Evolutionary conservation across 352 stramenopile genomes (phyloP), one percentile per base, ranked within the genome.

Genomic region (Thalassiosira allenii): DNA sequence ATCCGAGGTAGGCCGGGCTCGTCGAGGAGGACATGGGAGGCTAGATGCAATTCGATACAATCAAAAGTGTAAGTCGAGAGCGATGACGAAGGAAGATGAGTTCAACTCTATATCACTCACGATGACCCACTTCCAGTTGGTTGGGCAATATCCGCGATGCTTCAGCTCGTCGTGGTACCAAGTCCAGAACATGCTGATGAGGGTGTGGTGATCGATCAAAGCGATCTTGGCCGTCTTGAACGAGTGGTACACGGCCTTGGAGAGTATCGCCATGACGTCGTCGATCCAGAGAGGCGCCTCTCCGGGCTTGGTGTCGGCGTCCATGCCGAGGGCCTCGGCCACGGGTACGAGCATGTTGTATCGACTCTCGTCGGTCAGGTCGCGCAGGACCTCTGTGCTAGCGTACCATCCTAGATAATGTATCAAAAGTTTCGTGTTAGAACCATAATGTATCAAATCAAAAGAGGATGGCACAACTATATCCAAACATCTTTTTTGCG

Each of bases 51-150:
- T 17, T 17, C 9, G 37, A 47, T 47, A 8, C 8, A 8, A 17
- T 47, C 8, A 8, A 47, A 8, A 47, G 17, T 17, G 17, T 47
- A 47, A 47, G 37, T 17, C 8, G 17, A 47, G 37, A 17, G 17
- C 9, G 9, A 17, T 9, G 9, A 47, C 37, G 37, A 47, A 17
- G 8, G 37, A 47, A 47, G 37, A 17, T 47, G 9, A 17, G 9
- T 47, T 9, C 8, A 47, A 17, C 9, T 17, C 9, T 17, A 47
- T 17, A 47, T 9, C 9, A 75, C 65, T 75, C 52, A 75, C 65
- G 25, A 83, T 83, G 11, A 83, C 66, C 75, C 75, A 83, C 37
- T 83, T 83, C 58, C 66, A 83, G 49, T 83, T 83, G 6, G 75
- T 65, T n/a, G 66, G 75, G 17, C 75, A 83, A 25, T 77, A 83